phyloP scores from a whole-genome alignment of 768 basidiomycete genomes.

The Lentinula sp. region DNA sequence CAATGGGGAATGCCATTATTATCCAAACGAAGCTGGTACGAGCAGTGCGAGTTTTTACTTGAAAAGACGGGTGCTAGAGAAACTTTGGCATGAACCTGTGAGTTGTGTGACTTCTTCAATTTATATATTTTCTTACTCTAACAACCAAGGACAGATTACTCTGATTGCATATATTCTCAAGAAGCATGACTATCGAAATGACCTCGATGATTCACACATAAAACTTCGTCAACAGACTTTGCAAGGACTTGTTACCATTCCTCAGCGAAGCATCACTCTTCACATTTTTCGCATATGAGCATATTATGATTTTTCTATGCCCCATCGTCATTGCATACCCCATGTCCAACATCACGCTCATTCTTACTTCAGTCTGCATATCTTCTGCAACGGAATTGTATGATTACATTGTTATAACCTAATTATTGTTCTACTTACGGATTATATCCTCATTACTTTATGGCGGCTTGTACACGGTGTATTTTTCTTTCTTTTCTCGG shows the following conservation, averaged over 20 bases:
- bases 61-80: not conserved
- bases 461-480: not conserved
- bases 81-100: not conserved
- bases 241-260: not conserved
- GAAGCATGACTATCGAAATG: not conserved
- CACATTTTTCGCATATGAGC: not conserved
- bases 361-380: not conserved
- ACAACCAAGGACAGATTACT: not conserved
- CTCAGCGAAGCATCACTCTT: too few species aligned
- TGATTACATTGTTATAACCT: not conserved
- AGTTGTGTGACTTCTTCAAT: not conserved
- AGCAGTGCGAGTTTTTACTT: not conserved
- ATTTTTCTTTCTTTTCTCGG: not conserved
- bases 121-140: too few species aligned
- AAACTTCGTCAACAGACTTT: not conserved
- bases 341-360: not conserved
- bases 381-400: not conserved
- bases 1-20: not conserved
- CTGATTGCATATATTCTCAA: not conserved
- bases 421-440: not conserved
- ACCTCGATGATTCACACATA: not conserved
- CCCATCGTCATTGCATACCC: not conserved
- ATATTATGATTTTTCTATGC: not conserved
- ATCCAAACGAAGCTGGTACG: slow-evolving; percentile 2
- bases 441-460: too few species aligned